Evolutionary conservation across 192 early-diverging fungal species (phyloP), one percentile per base, ranked within the genome.

Genomic region (Geosiphon pyriformis): DNA sequence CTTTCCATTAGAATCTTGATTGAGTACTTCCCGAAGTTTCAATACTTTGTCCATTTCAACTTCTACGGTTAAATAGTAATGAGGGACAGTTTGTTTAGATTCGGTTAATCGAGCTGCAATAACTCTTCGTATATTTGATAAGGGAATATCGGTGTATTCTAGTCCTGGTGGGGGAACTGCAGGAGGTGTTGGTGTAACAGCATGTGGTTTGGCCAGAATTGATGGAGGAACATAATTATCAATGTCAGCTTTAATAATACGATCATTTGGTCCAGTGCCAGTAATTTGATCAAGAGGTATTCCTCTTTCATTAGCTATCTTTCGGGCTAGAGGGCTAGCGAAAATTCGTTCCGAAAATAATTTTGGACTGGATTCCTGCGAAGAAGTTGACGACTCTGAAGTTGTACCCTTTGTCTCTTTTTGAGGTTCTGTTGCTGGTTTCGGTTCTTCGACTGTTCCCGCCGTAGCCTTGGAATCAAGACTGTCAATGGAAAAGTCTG

Each of bases 191-290:
- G 65, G 34, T 53, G 72, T 59, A n/a, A n/a, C n/a, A n/a, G n/a
- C n/a, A n/a, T n/a, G n/a, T n/a, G n/a, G n/a, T n/a, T n/a, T 52
- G 33, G 75, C 65, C 18, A 81, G 65, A 27, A 81, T 68, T 47
- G 74, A 62, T 1, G 83, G 37, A 3, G 80, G 56, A 35, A 80
- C 70, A 71, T 62, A 92, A 65, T 71, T 80, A 66, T 92, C 84
- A 35, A 99, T 87, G 73, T 99, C 96, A 47, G 85, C 82, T 85
- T 97, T 96, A 52, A 93, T 73, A 65, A 99, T 90, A 63, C 95
- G 87, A 63, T 94, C 94, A 52, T 84, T 72, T 46, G 95, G 95
- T 27, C 95, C 96, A 65, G 93, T 84, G 57, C 94, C 96, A 60
- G 79, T 77, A 65, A 99, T 76, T 46, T 84, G 76, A 53, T 79